A percentile compares a stretch with the other conserved stretches of the same genome.
Evolutionary conservation across 176 grass and related monocot species (phyloP).

Genomic region (Lolium perenne): DNA sequence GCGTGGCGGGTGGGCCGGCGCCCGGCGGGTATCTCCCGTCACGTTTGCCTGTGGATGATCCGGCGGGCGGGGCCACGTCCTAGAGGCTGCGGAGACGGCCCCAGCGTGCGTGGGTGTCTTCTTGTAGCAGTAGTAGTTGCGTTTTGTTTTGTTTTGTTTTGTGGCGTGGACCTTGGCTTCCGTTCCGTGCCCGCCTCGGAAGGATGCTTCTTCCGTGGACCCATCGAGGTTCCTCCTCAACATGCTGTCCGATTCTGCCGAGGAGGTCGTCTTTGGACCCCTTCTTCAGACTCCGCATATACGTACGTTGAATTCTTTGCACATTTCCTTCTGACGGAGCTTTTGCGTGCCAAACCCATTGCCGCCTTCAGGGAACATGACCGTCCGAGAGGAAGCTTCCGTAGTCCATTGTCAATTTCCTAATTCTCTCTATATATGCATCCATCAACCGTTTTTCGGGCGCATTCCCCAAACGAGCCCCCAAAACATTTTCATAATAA

Average conservation of each 20-base stretch:
- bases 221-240: not conserved
- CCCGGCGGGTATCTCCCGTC: not conserved
- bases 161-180: slow-evolving; percentile 8
- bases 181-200: not conserved
- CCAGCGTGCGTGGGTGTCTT: not conserved
- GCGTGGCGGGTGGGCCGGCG: not conserved
- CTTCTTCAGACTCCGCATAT: not conserved
- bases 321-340: too few relatives aligned
- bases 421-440: too few relatives aligned
- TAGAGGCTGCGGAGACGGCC: not conserved
- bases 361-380: too few relatives aligned
- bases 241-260: not conserved
- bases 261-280: not conserved
- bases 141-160: slow-evolving; percentile 5
- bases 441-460: too few relatives aligned
- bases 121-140: not conserved
- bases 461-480: too few relatives aligned
- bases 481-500: too few relatives aligned
- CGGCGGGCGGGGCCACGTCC: not conserved
- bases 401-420: too few relatives aligned
- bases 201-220: slow-evolving; percentile 1
- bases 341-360: too few relatives aligned
- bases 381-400: too few relatives aligned
- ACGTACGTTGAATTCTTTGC: too few relatives aligned
- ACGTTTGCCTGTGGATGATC: not conserved